Evolutionary conservation across 1,284 basidiomycete genomes (phyloP), one percentile per base, ranked within the genome.

Genomic region (Schizophyllum commune): DNA sequence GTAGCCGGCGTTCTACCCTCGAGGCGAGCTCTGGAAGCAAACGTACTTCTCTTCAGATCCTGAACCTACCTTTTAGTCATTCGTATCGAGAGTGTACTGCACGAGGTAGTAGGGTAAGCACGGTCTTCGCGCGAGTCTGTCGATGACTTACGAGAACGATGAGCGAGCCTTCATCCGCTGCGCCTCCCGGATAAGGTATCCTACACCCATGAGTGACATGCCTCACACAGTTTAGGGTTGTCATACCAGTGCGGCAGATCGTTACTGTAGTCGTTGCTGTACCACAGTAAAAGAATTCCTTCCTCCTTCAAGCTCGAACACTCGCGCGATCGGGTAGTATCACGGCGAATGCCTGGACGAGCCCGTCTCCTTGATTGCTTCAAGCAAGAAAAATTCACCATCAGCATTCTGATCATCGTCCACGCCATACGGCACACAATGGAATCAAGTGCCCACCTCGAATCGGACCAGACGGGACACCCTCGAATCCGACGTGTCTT

Each of bases 141-240:
- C 52, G 33, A 8, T 17, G 34, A 21, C 5, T 20, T 8, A 34
- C 56, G 47, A 60, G 63, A 56, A 62, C 58, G 20, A 62, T 61
- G n/a, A 62, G 22, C 20, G 62, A 52, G 17, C 60, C 61, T n/a
- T 60, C 58, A 22, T 61, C 61, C 20, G 58, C 56, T 32, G 53
- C 52, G 13, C 61, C 63, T 15, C 61, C 63, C 27, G 63, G 63
- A 17, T 58, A 61, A 5, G 61, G 63, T 52, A 61, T 62, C 59
- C 62, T 62, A 53, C 51, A 55, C 32, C n/a, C 15, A 15, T 55
- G n/a, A 47, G 27, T 17, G 54, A 15, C 2, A 20, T 20, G 47
- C 8, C 6, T 9, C 53, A 20, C 13, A n/a, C 17, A 9, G 7
- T 33, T 21, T 21, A 1, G n/a, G 1, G 9, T 8, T 13, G 9